Conservation (phyloP, 768 basidiomycete genomes). For the Pleurotus salmoneostramineus region DNA sequence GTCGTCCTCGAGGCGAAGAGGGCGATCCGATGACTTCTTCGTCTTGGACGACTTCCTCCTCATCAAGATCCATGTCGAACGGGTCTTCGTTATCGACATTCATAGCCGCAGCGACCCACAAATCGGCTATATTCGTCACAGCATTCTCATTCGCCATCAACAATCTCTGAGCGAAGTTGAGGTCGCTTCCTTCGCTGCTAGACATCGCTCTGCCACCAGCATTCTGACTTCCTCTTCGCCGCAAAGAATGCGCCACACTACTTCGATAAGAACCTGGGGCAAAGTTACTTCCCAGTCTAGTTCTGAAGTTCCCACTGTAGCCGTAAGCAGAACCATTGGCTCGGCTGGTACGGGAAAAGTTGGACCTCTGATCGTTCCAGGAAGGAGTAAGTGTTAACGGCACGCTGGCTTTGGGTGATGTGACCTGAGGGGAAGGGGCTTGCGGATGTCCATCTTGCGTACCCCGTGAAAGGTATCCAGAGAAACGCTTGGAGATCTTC, state of each 20-base stretch:
- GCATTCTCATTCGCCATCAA: conserved; percentile 94
- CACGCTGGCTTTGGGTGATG: not conserved
- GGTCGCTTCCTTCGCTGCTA: conserved; percentile 39
- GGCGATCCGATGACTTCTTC: conserved; percentile 20
- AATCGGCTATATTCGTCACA: conserved; percentile 90
- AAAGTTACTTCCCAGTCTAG: conserved; percentile 48
- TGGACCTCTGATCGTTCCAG: conserved; percentile 39
- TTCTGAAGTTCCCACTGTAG: conserved; percentile 56
- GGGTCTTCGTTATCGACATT: conserved; percentile 90
- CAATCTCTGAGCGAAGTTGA: conserved; percentile 86
- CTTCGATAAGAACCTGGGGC: conserved; percentile 41
- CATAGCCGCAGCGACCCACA: conserved; percentile 97
- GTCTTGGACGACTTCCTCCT: conserved; percentile 30
- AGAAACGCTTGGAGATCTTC: conserved; percentile 52
- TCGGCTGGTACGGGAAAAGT: conserved; percentile 55
- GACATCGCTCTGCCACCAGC: conserved; percentile 39
- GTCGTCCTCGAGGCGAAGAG: conserved; percentile 16
- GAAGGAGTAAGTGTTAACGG: conserved; percentile 18
- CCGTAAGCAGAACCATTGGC: conserved; percentile 80
- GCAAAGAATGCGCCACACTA: conserved; percentile 52
- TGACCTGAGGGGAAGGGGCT: not conserved
- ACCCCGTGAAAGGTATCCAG: conserved; percentile 55
- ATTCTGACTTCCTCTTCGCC: conserved; percentile 46
- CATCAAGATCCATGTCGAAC: conserved; percentile 56
- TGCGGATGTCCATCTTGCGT: conserved; percentile 33